Base-by-base conservation (phyloP, 805 yeast genomes). In the Schwanniomyces occidentalis region DNA sequence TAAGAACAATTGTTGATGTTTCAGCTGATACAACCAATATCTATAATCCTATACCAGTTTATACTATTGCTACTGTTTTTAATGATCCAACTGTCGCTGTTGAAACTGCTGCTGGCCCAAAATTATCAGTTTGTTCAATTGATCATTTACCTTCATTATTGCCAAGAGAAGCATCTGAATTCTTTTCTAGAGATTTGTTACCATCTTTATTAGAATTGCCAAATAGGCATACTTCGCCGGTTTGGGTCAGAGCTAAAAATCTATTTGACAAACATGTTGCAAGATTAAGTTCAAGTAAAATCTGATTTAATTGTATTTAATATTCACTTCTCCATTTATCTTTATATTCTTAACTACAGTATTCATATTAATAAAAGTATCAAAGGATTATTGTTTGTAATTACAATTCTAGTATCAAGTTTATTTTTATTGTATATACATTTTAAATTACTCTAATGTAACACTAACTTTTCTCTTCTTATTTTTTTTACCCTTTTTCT, bases 11-110 rank as follows among this genome's bases (percentile, higher is more conserved):
- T 42, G 97, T 93, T 34, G 99, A 93, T 63, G 99, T 93, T 38
- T 86, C 96, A 34, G 99, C 99, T 37, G 99, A 93, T 68, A 93
- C 98, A 30, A 93, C 99, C 36, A 93, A 93, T 65, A 97, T 97
- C 42, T 91, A 89, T 73, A 93, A 93, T 70, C 99, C 99, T 38
- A 78, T 93, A 40, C 99, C 99, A 42, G 91, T 93, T 35, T 95
- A 93, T 65, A 71, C 79, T 16, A 73, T 87, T 47, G 95, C 96
- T 38, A 91, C 99, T 18, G 89, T 83, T 5, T 93, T 93, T 72
- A 76, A 78, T 46, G 78, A 87, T 51, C 99, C 99, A 46, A 90
- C 96, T 2, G 97, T 87, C 29, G 62, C 65, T 6, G 99, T 91
- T 25, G 78, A 81, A 42, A 81, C 93, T 24, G 72, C 82, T 17